Base-by-base conservation (phyloP, 257 asterid genomes). In the Gardenia jasminoides region DNA sequence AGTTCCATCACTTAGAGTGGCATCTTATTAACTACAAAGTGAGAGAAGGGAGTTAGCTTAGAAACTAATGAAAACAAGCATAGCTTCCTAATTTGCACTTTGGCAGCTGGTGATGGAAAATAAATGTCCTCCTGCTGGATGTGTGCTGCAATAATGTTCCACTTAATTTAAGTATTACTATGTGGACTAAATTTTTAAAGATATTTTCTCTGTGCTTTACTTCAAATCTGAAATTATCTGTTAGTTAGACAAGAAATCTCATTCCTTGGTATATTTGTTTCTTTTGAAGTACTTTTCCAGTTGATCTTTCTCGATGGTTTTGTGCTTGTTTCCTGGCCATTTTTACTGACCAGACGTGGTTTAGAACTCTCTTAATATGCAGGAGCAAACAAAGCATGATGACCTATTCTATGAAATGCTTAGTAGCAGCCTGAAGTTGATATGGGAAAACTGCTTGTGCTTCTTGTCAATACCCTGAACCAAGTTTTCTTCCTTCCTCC, bases 381-480 rank as follows among this genome's bases (percentile, higher is more conserved):
- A 86, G 90, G 84, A 82, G 77, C 85, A 78, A 31, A 75, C 61
- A 15, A 62, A 31, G 33, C 64, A 89, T 0, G 79, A 75, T 9
- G 84, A 86, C 26, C 66, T 66, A 31, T 82, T 86, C 17, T 22
- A 39, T 33, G 83, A 83, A 76, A 86, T 79, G 87, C 85, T 89
- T 58, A 43, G 72, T 70, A 81, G 85, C 54, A 83, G 83, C 83
- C 67, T 89, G 74, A 83, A 78, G 81, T 56, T 88, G 78, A 84
- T 86, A 52, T 86, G 93, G 93, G 87, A 78, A 58, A 17, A 79
- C 81, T 82, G 79, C 46, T 54, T 87, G 62, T 72, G 80, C 66
- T 71, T 62, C 74, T 79, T 66, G 67, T 70, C 78, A 64, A 75
- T 52, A 46, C 39, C 78, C 75, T 76, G 83, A 80, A 56, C 54